Evolutionary conservation across 1,284 basidiomycete genomes (phyloP), one percentile per base, ranked within the genome.

Genomic region (Lentinula novae-zelandiae): DNA sequence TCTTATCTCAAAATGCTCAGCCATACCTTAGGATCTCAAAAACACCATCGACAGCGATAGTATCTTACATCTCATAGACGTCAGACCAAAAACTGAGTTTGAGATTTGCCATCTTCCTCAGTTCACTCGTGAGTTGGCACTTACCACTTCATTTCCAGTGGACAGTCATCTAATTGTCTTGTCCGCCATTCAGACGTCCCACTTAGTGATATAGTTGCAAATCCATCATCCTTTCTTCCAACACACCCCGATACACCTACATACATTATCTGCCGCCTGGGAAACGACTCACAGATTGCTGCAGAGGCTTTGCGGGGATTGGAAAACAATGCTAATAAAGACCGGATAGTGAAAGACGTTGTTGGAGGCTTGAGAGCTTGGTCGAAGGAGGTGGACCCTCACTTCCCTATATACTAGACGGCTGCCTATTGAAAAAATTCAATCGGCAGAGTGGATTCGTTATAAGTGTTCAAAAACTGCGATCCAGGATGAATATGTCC

Each of bases 241-340:
- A 22, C 62, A 12, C 64, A 70, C 51, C 46, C 61, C 38, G 62
- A 65, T 7, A 69, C 65, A 17, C 63, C 79, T 40, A 70, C 84
- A 60, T 80, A 85, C 61, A 77, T 98, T 27, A 73, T 98, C 39
- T 98, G 96, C 73, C 82, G 94, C 22, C 78, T 95, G 20, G 96
- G 96, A 0, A 98, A 98, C 70, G 96, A 98, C 72, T 97, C 95
- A 0, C 90, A 94, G 69, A 80, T 95, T 42, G 96, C 94, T 34
- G 93, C 88, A 0, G 78, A 85, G 17, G 85, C 86, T 0, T 69
- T 96, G 38, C 78, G 81, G 66, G 74, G 67, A 27, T 65, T 69
- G 17, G 65, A 67, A 40, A 52, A 62, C 2, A 67, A 65, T 8
- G 64, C 53, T 17, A 60, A 72, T 3, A 67, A 65, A 3, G 63